These are phyloP conservation scores for Xerocomus spinulosus DNA, from an alignment of 768 basidiomycete species.

Conservation along the genomic window DNA sequence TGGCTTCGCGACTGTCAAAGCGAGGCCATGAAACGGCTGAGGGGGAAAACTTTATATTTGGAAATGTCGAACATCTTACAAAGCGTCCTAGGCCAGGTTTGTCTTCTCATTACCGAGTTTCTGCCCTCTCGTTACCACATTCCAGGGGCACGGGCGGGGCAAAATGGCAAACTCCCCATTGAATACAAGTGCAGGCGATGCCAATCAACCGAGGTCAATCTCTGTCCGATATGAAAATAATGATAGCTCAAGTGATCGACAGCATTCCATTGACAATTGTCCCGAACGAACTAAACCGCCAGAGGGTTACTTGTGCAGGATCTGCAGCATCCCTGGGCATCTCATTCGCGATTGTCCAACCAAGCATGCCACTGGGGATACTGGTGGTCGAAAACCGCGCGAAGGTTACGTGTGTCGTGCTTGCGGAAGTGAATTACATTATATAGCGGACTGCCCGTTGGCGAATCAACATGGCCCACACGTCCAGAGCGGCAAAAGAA, in stretches of 20 bases:
- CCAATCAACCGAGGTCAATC: conserved; percentile 63
- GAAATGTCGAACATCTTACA: conserved; percentile 48
- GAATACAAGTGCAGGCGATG: conserved; percentile 79
- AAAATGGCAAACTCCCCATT: conserved; percentile 55
- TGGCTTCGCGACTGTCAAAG: conserved; percentile 40
- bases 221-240: neutral
- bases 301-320: conserved; percentile 82
- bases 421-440: conserved; percentile 84
- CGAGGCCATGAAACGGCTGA: conserved; percentile 45
- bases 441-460: conserved; percentile 80
- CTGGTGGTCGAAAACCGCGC: conserved; percentile 76
- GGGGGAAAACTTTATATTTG: conserved; percentile 68
- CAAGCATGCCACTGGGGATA: conserved; percentile 71
- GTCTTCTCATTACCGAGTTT: conserved; percentile 13
- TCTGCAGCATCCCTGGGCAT: conserved; percentile 83
- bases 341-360: conserved; percentile 88
- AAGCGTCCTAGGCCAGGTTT: conserved; percentile 57
- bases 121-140: neutral
- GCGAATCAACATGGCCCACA: conserved; percentile 48
- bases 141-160: conserved; percentile 29
- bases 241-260: conserved; percentile 3
- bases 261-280: conserved; percentile 78
- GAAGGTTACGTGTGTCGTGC: conserved; percentile 88
- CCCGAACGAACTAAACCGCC: conserved; percentile 73
- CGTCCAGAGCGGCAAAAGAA: conserved; percentile 34